Evolutionary conservation across 192 early-diverging fungal genomes (phyloP), one percentile per base, ranked within the genome.

Genomic region (Backusella macrospora): DNA sequence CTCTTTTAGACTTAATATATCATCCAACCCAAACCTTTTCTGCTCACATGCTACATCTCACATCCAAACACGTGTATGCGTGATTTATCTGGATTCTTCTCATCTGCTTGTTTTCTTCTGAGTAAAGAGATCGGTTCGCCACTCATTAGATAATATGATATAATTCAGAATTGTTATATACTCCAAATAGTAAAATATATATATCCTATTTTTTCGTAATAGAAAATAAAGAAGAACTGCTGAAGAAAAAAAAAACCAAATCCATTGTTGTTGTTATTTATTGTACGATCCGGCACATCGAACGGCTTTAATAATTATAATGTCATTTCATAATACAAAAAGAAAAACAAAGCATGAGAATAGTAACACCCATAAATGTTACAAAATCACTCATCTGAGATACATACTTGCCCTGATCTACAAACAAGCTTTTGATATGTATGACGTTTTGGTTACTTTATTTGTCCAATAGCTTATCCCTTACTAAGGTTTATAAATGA

Each of bases 31-130:
- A 26, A 59, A 23, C 21, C 21, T 59, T 59, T 59, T 59, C 23
- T 59, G 52, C 52, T 59, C 52, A 59, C 52, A 59, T 59, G 52
- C 52, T 26, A 26, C 21, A 59, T 59, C 52, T 59, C 52, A 59
- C 23, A 59, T 59, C 26, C 12, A 59, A 59, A 26, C 52, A 59
- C 52, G 52, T 59, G 52, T 26, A 59, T 59, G 52, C 52, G 26
- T 59, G 52, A 59, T 59, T 59, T 59, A 12, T 8, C 52, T 59
- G 52, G 52, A 59, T 59, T 59, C 52, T 59, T 59, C 52, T 59
- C 52, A 59, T 59, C 52, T 23, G 23, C 52, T 59, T 26, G 21
- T 59, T 26, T 59, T 59, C 21, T 59, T 59, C 52, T 59, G 52
- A 59, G 26, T 9, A 59, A 59, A 59, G 52, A 9, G 26, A 59